Base-by-base conservation (phyloP, 352 stramenopile species). In the Plasmopara viticola region DNA sequence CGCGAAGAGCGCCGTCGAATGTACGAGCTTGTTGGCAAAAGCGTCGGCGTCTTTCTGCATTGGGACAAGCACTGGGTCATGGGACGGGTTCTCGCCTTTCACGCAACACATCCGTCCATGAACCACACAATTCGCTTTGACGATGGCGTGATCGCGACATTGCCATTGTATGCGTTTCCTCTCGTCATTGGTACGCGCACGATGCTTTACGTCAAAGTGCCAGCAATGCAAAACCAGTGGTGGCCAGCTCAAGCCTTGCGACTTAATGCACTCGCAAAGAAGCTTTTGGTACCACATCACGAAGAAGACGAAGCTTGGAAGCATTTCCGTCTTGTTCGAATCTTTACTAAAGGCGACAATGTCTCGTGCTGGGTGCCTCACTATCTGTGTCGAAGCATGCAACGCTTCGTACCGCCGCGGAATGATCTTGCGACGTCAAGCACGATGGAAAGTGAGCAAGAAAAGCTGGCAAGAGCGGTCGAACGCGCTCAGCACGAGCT, bases 11-110 rank as follows among this genome's bases (percentile, higher is more conserved):
- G 83, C 7, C 58, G 76, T 1, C 56, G 49, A 29, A 70, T 89
- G 60, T 78, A 84, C 45, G 56, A 64, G n/a, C 53, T 90, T 7
- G 70, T 93, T 7, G 78, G 81, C 0, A 79, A 81, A 53, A 75
- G 70, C 29, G 78, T 93, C 2, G 83, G 72, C 3, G 50, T 90
- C 4, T 84, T 81, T 41, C 56, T 90, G 33, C 60, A 75, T 35
- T 91, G 78, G 79, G 78, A 94, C 44, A 81, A 87, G 38, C 72
- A 86, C 28, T 95, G 85, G 83, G 51, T 82, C 15, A 80, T 86
- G 60, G 85, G 81, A 3, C 73, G 77, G 35, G 70, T 91, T 0
- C 48, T 86, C 15, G 58, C 64, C 4, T 93, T 90, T 43, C 69
- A 90, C 46, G 57, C 71, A 5, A 62, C 43, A 0, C 51, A 80